Evolutionary conservation across 306 rosid species (phyloP).

Genomic region (Canavalia ensiformis): DNA sequence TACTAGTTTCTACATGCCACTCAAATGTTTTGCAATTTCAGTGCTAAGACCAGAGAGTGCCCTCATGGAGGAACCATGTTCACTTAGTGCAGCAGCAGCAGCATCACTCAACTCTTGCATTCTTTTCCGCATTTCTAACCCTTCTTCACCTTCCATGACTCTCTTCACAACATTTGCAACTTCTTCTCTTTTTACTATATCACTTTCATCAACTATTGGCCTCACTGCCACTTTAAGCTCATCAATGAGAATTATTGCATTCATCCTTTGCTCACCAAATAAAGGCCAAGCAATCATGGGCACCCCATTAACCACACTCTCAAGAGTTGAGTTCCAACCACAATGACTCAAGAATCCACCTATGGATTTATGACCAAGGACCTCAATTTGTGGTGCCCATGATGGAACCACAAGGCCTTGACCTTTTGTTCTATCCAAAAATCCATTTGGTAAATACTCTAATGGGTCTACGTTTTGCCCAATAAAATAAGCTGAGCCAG

Average conservation of each 20-base stretch:
- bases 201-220: conserved; percentile 12
- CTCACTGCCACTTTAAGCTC: conserved; percentile 2
- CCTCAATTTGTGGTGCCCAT: conserved; percentile 47
- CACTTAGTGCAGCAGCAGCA: conserved; percentile 21
- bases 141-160: conserved; percentile 49
- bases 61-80: conserved; percentile 50
- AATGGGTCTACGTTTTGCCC: background rate
- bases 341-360: conserved; percentile 42
- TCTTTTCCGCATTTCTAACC: conserved; percentile 19
- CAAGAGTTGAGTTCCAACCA: conserved; percentile 42
- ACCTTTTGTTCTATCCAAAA: background rate
- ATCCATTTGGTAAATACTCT: conserved; percentile 12
- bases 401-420: conserved; percentile 35
- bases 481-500: background rate
- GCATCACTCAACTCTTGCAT: conserved; percentile 36
- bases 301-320: conserved; percentile 26
- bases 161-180: conserved; percentile 30
- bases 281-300: conserved; percentile 30
- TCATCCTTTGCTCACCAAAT: background rate
- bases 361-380: background rate
- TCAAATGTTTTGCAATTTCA: conserved; percentile 2
- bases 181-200: conserved; percentile 33
- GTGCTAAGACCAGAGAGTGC: conserved; percentile 42
- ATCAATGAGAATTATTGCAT: background rate
- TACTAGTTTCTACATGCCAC: no score